Conservation (phyloP, 2,329 filamentous ascomycete genomes). For the Exophiala viscosa region DNA sequence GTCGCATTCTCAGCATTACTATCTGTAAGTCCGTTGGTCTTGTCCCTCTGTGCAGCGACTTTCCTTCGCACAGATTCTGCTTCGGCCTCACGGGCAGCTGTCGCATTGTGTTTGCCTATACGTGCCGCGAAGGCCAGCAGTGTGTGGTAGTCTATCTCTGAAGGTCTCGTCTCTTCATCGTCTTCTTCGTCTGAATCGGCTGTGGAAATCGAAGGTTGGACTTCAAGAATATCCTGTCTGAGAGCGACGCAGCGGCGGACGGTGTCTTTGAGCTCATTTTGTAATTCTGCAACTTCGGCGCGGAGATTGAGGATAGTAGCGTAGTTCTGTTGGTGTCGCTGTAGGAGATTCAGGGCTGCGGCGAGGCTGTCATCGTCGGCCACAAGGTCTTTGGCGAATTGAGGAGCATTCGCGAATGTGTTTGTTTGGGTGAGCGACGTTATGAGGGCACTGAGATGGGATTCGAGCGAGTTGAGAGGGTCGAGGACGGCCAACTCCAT, state of each 20-base stretch:
- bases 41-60: constrained; percentile 22
- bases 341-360: constrained; percentile 40
- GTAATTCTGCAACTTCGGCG: constrained; percentile 38
- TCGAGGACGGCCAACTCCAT: constrained; percentile 42
- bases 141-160: constrained; percentile 42
- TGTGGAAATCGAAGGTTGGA: constrained; percentile 30
- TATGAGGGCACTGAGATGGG: constrained; percentile 41
- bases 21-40: constrained; percentile 2
- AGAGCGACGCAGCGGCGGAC: constrained; percentile 39
- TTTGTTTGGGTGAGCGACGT: constrained; percentile 42
- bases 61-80: constrained; percentile 28
- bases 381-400: constrained; percentile 39
- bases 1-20: constrained; percentile 7
- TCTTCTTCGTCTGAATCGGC: constrained; percentile 28
- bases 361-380: constrained; percentile 42
- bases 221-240: constrained; percentile 40
- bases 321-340: constrained; percentile 44
- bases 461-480: constrained; percentile 40
- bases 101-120: constrained; percentile 46
- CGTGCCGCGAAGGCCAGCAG: constrained; percentile 44
- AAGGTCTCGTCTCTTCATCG: constrained; percentile 24
- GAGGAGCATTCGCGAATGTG: constrained; percentile 41
- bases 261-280: constrained; percentile 41
- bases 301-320: constrained; percentile 40
- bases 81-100: constrained; percentile 43